phyloP scores from a whole-genome alignment of 306 rosid species.

The Dryas alaskensis region DNA sequence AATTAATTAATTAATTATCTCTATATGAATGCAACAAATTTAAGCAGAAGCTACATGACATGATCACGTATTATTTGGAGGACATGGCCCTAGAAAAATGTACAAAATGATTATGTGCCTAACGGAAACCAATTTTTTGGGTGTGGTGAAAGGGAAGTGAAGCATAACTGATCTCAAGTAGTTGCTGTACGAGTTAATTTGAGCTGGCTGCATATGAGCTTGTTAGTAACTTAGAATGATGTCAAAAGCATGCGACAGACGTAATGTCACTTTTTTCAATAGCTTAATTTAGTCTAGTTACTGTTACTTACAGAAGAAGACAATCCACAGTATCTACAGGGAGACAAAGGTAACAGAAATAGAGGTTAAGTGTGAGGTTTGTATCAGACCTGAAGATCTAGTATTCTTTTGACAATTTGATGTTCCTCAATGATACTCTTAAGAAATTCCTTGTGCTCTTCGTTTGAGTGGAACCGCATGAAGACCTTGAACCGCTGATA shows the following conservation, averaged over 20 bases:
- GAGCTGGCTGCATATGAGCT: too few relatives aligned
- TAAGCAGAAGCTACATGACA: neutral
- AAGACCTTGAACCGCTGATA: slow-evolving; percentile 65
- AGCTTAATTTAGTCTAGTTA: neutral
- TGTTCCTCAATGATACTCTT: slow-evolving; percentile 69
- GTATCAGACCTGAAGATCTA: slow-evolving; percentile 71
- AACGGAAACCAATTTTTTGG: too few relatives aligned
- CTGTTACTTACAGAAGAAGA: neutral
- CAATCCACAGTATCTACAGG: neutral
- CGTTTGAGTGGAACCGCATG: slow-evolving; percentile 75
- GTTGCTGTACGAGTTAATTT: neutral
- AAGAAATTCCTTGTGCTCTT: slow-evolving; percentile 63
- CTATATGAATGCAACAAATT: slow-evolving; percentile 20
- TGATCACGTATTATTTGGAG: neutral
- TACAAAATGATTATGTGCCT: neutral
- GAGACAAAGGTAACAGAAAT: neutral
- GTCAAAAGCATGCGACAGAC: neutral
- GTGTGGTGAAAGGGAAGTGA: neutral
- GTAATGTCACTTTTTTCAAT: too few relatives aligned
- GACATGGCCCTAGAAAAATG: neutral
- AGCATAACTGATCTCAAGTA: neutral
- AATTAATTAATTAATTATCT: neutral
- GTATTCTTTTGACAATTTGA: slow-evolving; percentile 58
- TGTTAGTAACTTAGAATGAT: neutral
- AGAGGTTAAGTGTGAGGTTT: slow-evolving; percentile 4